Base-by-base conservation (phyloP, 148 eudicot species). In the Mesembryanthemum crystallinum region DNA sequence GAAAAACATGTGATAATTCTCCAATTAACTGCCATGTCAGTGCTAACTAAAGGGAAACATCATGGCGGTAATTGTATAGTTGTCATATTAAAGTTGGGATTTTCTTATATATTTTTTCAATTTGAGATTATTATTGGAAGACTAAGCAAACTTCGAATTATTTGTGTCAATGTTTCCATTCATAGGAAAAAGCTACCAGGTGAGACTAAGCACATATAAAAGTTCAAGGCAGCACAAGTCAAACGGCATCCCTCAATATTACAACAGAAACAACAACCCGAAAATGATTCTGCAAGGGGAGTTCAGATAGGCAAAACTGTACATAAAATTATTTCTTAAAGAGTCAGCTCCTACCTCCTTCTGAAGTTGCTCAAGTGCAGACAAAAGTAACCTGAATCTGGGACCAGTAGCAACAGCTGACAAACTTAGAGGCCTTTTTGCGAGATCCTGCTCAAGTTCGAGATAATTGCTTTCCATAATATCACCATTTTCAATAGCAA, bases 381-480 rank as follows among this genome's bases (percentile, higher is more conserved):
- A 84, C 90, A 85, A 85, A 74, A 92, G 85, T 89, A 92, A 80
- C 55, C 94, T 86, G 65, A 90, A 77, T 81, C 96, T 90, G 58
- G 98, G 91, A 78, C 85, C 90, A 52, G 81, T 88, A 28, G 92
- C 88, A 74, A 92, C 70, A 69, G 98, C 97, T 81, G 72, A 90
- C 81, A 95, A 80, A 86, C 92, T 90, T 76, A 89, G 74, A 81
- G 90, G 91, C 49, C 81, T 85, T 65, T 76, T 87, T 69, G 82
- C 76, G 81, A 57, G 71, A 64, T 77, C 74, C 77, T 66, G 76
- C 43, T 82, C 86, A 61, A 75, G 55, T 81, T 80, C 85, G 55
- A 45, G 30, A 64, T 52, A 49, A 68, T 68, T 66, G 49, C 77
- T 74, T 64, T 64, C 88, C 66, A 81, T 20, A 64, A 74, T 76